Evolutionary conservation across 176 grass and related monocot genomes (phyloP).

Genomic region (Saccharum officinarum): DNA sequence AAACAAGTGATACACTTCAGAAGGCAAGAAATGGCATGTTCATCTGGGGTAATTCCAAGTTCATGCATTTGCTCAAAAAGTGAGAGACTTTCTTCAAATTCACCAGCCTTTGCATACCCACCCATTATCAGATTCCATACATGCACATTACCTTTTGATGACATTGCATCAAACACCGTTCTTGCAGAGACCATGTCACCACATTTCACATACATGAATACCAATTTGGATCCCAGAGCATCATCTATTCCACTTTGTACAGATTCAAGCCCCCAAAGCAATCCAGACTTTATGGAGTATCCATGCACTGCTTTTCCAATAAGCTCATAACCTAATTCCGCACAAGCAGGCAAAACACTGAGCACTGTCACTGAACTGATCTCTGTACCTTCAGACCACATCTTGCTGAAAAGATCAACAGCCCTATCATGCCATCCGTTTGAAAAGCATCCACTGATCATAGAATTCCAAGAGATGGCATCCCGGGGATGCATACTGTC

Average conservation of each 20-base stretch:
- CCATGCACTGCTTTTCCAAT: conserved; percentile 73
- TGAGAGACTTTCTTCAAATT: conserved; percentile 61
- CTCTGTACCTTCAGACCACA: conserved; percentile 50
- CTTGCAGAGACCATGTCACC: conserved; percentile 57
- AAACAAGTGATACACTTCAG: conserved; percentile 69
- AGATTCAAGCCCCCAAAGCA: conserved; percentile 44
- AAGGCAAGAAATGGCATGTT: conserved; percentile 63
- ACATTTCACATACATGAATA: conserved; percentile 86
- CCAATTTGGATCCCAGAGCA: conserved; percentile 64
- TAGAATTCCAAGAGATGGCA: conserved; percentile 82
- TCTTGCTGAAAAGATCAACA: conserved; percentile 45
- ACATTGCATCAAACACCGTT: conserved; percentile 59
- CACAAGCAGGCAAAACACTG: conserved; percentile 67
- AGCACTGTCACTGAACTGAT: conserved; percentile 70
- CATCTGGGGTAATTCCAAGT: conserved; percentile 53
- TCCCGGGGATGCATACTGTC: conserved; percentile 60
- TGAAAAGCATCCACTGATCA: conserved; percentile 67
- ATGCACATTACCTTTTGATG: conserved; percentile 38
- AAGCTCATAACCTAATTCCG: conserved; percentile 46
- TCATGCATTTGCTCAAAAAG: conserved; percentile 68
- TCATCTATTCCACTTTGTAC: conserved; percentile 41
- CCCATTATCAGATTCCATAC: conserved; percentile 72
- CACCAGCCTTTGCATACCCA: conserved; percentile 57
- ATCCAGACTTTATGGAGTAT: conserved; percentile 59
- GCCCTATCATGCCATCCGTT: conserved; percentile 56